Percentiles rank a stretch among this genome's conserved stretches.
Conservation (phyloP, 2,329 filamentous ascomycete genomes). For the Penicillium sumatraense region DNA sequence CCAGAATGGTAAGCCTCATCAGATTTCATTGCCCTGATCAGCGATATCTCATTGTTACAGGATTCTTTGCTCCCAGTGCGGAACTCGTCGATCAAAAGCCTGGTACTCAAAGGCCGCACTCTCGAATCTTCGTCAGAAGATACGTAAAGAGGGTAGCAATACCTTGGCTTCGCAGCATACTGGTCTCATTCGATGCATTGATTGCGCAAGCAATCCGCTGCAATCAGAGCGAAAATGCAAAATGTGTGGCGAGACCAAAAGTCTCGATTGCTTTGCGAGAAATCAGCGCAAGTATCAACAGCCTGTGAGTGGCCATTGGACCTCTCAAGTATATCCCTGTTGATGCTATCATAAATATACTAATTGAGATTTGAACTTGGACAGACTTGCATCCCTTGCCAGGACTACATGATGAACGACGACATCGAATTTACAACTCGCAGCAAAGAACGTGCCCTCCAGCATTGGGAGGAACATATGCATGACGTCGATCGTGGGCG, state of each 20-base stretch:
- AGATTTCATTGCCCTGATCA: not conserved
- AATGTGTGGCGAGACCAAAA: constrained; percentile 4
- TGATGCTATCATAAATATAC: too few species aligned
- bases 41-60: not conserved
- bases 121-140: not conserved
- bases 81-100: not conserved
- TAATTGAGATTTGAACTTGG: not conserved
- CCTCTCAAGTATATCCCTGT: not conserved
- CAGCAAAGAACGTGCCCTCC: too few species aligned
- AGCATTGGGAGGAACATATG: not conserved
- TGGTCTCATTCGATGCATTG: constrained; percentile 3
- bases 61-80: not conserved
- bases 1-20: not conserved
- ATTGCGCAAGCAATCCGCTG: not conserved
- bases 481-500: not conserved
- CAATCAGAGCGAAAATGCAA: constrained; percentile 9
- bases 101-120: not conserved
- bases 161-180: not conserved
- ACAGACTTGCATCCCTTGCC: constrained; percentile 5
- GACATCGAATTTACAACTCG: not conserved
- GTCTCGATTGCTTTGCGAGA: constrained; percentile 5
- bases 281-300: constrained; percentile 7
- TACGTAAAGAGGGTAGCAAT: not conserved
- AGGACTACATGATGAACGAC: constrained; percentile 3
- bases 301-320: constrained; percentile 2